These are phyloP conservation scores for Hypoxylon sp. DNA, from an alignment of 2,329 filamentous ascomycete species.

Conservation along the genomic window DNA sequence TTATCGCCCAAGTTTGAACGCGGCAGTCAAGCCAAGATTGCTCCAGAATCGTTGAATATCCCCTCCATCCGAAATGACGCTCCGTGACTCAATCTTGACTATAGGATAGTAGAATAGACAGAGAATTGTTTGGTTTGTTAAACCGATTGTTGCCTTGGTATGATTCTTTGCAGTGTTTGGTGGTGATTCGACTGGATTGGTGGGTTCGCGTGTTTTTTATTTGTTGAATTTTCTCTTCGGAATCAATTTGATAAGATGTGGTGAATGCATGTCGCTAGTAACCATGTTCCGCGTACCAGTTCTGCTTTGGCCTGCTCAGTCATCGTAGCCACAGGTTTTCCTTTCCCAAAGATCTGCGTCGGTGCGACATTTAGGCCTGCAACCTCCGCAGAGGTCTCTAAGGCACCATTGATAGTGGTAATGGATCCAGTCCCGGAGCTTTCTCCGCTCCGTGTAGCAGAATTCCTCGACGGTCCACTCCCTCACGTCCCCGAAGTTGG, in stretches of 20 bases:
- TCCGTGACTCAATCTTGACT: not conserved
- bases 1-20: too few species aligned
- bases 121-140: not conserved
- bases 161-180: not conserved
- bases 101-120: not conserved
- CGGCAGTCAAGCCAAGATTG: too few species aligned
- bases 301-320: too few species aligned
- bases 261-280: too few species aligned
- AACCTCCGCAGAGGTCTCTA: not conserved
- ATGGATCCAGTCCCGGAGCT: not conserved
- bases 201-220: too few species aligned
- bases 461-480: constrained; percentile 6
- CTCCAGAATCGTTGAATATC: not conserved
- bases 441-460: constrained; percentile 10
- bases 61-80: not conserved
- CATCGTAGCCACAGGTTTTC: too few species aligned
- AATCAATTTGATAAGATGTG: too few species aligned
- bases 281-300: too few species aligned
- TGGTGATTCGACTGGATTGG: too few species aligned
- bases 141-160: not conserved
- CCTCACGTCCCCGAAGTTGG: constrained; percentile 5
- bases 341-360: not conserved
- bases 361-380: not conserved
- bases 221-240: not conserved
- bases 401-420: constrained; percentile 17